A percentile compares a stretch with the other conserved stretches of the same genome.
Evolutionary conservation across 805 yeast species (phyloP).

Genomic region (Barnettozyma sp.): DNA sequence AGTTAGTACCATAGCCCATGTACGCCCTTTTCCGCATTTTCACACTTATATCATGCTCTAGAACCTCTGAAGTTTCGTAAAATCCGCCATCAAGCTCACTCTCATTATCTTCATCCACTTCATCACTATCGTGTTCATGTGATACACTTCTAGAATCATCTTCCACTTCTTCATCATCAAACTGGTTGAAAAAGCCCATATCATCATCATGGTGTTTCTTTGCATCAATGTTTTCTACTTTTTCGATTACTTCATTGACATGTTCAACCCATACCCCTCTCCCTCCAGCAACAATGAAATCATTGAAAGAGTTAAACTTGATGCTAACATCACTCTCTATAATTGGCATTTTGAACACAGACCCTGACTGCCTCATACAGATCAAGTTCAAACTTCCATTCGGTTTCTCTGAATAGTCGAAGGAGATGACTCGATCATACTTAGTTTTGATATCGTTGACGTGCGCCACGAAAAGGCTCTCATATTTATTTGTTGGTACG

Average conservation of each 20-base stretch:
- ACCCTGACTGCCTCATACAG: conserved; percentile 89
- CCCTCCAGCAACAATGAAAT: conserved; percentile 53
- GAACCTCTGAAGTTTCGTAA: conserved; percentile 35
- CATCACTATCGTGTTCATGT: conserved; percentile 6
- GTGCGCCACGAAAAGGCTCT: conserved; percentile 63
- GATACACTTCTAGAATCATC: no score
- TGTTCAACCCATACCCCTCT: conserved; percentile 39
- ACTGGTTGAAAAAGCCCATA: conserved; percentile 6
- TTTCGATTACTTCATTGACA: conserved; percentile 27
- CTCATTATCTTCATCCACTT: not conserved
- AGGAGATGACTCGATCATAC: conserved; percentile 75
- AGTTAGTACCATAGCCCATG: conserved; percentile 65
- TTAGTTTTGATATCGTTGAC: conserved; percentile 72
- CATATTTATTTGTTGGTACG: conserved; percentile 40
- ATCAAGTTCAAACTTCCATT: conserved; percentile 55
- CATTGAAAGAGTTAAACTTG: conserved; percentile 63
- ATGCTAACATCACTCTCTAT: conserved; percentile 57
- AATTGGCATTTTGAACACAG: conserved; percentile 73
- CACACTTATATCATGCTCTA: conserved; percentile 68
- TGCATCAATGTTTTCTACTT: conserved; percentile 15
- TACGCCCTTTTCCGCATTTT: conserved; percentile 66
- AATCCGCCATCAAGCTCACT: conserved; percentile 20
- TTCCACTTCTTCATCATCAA: conserved; percentile 4
- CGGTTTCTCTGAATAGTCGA: conserved; percentile 48
- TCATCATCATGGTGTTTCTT: conserved; percentile 13